Evolutionary conservation across 2,329 filamentous ascomycete species (phyloP).

Genomic region (Penicillium nordicum): DNA sequence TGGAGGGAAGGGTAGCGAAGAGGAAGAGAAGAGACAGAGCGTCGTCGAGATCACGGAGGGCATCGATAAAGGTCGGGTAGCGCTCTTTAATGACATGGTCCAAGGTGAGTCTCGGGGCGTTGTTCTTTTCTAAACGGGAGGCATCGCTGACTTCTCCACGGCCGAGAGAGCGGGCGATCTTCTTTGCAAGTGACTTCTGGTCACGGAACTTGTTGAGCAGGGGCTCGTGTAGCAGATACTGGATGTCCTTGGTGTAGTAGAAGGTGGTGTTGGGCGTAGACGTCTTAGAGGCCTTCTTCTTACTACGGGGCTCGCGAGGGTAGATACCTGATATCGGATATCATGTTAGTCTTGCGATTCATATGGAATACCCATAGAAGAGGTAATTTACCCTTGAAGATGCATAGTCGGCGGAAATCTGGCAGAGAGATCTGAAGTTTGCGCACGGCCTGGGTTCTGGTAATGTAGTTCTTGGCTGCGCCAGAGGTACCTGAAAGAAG

Average conservation of each 20-base stretch:
- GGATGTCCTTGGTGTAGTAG: conserved; percentile 89
- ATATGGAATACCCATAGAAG: background rate
- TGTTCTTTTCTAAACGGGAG: conserved; percentile 82
- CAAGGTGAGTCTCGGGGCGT: conserved; percentile 83
- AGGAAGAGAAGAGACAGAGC: conserved; percentile 95
- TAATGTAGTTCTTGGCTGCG: conserved; percentile 97
- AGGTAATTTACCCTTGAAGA: conserved; percentile 74
- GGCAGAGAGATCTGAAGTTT: conserved; percentile 96
- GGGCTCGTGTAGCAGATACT: conserved; percentile 96
- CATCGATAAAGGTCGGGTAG: conserved; percentile 95
- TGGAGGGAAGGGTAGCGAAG: conserved; percentile 93
- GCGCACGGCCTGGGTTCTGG: conserved; percentile 90
- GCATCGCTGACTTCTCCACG: conserved; percentile 89
- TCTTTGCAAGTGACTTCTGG: conserved; percentile 94
- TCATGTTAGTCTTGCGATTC: conserved; percentile 15
- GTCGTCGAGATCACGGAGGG: conserved; percentile 91
- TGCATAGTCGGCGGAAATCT: conserved; percentile 96
- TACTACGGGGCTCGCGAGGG: conserved; percentile 91
- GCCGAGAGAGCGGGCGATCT: conserved; percentile 88
- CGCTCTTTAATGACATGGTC: conserved; percentile 97
- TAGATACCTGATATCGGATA: conserved; percentile 65
- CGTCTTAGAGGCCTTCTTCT: conserved; percentile 93
- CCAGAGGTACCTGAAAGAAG: conserved; percentile 66
- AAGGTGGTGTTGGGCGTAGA: conserved; percentile 90
- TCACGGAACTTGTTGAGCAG: conserved; percentile 92